phyloP scores from a whole-genome alignment of 371 early-diverging fungal species.

The Lichtheimia corymbifera region DNA sequence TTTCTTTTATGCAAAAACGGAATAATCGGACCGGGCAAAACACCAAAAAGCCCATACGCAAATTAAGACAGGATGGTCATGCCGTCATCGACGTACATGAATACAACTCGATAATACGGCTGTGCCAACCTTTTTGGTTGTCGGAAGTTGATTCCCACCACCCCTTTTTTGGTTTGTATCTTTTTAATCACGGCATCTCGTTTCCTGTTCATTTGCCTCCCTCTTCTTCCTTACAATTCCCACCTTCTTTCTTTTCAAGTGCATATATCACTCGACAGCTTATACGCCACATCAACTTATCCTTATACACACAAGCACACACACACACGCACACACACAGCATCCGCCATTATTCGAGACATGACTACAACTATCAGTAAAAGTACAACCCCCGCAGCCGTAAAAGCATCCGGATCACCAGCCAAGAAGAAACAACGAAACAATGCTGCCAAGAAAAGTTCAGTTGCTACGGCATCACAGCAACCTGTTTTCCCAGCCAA shows the following conservation, averaged over 20 bases:
- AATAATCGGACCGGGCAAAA: constrained; percentile 4
- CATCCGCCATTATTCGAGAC: not conserved
- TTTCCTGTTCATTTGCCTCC: constrained; percentile 5
- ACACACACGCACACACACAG: not conserved
- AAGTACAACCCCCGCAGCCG: not conserved
- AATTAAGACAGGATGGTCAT: not conserved
- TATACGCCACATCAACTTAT: not conserved
- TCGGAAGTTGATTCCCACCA: constrained; percentile 10
- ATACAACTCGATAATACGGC: constrained; percentile 6
- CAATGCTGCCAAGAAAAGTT: not conserved
- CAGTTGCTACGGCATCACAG: not conserved
- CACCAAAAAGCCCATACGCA: too few relatives aligned
- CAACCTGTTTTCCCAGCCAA: not conserved
- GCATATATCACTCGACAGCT: too few relatives aligned
- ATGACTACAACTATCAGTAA: not conserved
- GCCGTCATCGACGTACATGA: not conserved
- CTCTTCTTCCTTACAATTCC: constrained; percentile 15
- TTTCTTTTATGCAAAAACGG: constrained; percentile 3
- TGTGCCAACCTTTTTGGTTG: constrained; percentile 17
- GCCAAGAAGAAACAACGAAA: not conserved
- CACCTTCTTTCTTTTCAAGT: constrained; percentile 13
- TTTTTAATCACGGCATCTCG: constrained; percentile 4
- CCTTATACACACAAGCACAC: not conserved
- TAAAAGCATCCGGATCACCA: not conserved
- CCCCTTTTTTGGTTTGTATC: constrained; percentile 8